Percentiles rank a stretch among this genome's conserved stretches.
Conservation (phyloP, 192 early-diverging fungal genomes). For the Coemansia sp. region DNA sequence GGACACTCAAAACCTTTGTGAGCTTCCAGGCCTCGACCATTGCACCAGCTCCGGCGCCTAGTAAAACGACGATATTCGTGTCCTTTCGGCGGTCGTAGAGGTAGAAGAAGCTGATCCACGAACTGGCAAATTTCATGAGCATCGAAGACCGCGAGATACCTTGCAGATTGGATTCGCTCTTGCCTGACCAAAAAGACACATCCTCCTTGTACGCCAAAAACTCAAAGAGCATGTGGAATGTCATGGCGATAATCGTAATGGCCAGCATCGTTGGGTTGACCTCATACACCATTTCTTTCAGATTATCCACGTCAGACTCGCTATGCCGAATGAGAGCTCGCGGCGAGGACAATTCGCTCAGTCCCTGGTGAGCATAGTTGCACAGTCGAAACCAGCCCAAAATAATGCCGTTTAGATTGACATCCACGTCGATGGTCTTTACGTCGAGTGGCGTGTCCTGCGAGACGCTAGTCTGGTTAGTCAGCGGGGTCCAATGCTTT, state of each 20-base stretch:
- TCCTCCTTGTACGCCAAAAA: conserved; percentile 63
- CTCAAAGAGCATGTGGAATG: conserved; percentile 60
- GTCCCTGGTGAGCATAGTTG: conserved; percentile 39
- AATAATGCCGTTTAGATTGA: conserved; percentile 31
- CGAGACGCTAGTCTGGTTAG: conserved; percentile 25
- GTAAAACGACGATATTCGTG: conserved; percentile 57
- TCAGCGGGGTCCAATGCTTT: conserved; percentile 52
- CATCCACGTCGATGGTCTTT: conserved; percentile 24
- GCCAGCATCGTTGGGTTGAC: conserved; percentile 60
- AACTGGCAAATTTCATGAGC: conserved; percentile 53
- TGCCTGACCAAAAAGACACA: conserved; percentile 57
- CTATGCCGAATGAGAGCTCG: conserved; percentile 39
- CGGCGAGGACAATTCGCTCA: conserved; percentile 36
- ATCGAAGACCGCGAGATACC: conserved; percentile 59
- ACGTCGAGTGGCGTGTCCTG: conserved; percentile 21
- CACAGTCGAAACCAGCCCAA: conserved; percentile 59
- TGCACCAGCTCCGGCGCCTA: conserved; percentile 48
- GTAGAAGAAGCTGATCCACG: conserved; percentile 56
- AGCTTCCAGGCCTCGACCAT: conserved; percentile 60
- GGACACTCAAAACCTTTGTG: conserved; percentile 38
- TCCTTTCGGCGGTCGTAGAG: conserved; percentile 56
- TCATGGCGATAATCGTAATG: conserved; percentile 57
- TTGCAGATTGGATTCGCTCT: conserved; percentile 24
- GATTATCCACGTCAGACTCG: conserved; percentile 55
- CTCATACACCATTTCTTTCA: conserved; percentile 61